Evolutionary conservation across 257 asterid genomes (phyloP), one percentile per base, ranked within the genome.

Genomic region (Galeopsis tetrahit): DNA sequence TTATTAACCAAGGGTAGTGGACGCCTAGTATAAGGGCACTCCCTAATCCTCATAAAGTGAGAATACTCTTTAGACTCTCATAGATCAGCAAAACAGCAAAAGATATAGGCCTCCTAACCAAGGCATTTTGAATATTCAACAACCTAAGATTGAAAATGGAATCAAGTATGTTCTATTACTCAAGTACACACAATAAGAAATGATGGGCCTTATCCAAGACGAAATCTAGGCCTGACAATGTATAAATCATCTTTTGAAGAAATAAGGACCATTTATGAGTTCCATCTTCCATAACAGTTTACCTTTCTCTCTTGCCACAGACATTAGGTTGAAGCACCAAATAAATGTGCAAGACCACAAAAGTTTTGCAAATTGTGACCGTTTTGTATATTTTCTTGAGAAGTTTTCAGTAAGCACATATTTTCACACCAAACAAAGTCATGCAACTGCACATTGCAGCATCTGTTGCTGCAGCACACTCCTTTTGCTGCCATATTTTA

Each of bases 221-320:
- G 10, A 63, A 38, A 28, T 39, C 9, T 35, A 53, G 64, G n/a
- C 35, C 65, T 38, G 5, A 31, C 35, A 70, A 42, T 31, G 11
- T 44, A 70, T 17, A 32, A 4, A 21, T 10, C 49, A 40, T n/a
- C 5, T 31, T 14, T 53, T 39, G 59, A 53, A 40, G 55, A 58
- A 11, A 8, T 40, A 39, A 15, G 66, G 35, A 36, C 6, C 51
- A 62, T 28, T 44, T 44, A 28, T 31, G 42, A 44, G 31, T 7
- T 66, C 11, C 70, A 28, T 10, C 13, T 7, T 66, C 11, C 70
- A 28, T 10, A 43, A 43, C 40, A 44, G 28, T 46, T 65, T 43
- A 65, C 57, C 14, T 65, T 65, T 66, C 58, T 66, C 58, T 44
- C 10, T 28, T 21, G 70, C 70, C 40, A 43, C n/a, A 65, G 33